phyloP scores from a whole-genome alignment of 345 rosid genomes.

The Populus pruinosa region DNA sequence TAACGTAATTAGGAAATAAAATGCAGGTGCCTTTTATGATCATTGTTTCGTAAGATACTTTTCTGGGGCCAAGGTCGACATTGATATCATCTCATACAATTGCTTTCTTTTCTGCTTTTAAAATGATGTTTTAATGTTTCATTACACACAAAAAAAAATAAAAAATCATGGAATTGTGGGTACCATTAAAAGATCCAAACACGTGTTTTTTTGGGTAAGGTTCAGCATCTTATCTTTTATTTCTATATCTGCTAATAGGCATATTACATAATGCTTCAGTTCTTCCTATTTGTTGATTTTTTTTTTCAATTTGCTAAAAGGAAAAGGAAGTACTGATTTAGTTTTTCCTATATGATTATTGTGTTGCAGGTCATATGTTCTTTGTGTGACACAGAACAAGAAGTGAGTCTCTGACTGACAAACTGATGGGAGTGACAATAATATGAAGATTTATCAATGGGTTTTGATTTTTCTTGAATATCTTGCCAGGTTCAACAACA shows the following conservation, averaged over 20 bases:
- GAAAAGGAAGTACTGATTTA: background rate
- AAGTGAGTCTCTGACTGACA: constrained; percentile 38
- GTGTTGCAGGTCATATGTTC: constrained; percentile 65
- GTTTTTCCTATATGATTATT: background rate
- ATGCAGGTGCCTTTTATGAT: background rate
- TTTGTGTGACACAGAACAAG: constrained; percentile 64
- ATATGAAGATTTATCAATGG: background rate
- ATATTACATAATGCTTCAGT: background rate
- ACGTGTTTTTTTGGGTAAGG: background rate
- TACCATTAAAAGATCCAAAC: background rate
- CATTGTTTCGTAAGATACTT: background rate
- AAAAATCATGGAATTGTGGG: background rate
- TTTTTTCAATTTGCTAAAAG: background rate
- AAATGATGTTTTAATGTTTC: constrained; percentile 6
- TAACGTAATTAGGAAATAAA: background rate
- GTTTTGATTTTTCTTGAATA: background rate
- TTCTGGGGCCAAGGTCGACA: background rate
- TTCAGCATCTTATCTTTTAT: constrained; percentile 4
- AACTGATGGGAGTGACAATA: background rate
- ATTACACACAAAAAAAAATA: background rate
- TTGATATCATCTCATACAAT: background rate
- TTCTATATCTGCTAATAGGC: constrained; percentile 2
- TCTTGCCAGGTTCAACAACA: constrained; percentile 48
- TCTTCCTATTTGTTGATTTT: background rate
- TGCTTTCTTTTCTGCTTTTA: background rate